Conservation (phyloP, 176 grass and related monocot species). For the Alopecurus myosuroides region DNA sequence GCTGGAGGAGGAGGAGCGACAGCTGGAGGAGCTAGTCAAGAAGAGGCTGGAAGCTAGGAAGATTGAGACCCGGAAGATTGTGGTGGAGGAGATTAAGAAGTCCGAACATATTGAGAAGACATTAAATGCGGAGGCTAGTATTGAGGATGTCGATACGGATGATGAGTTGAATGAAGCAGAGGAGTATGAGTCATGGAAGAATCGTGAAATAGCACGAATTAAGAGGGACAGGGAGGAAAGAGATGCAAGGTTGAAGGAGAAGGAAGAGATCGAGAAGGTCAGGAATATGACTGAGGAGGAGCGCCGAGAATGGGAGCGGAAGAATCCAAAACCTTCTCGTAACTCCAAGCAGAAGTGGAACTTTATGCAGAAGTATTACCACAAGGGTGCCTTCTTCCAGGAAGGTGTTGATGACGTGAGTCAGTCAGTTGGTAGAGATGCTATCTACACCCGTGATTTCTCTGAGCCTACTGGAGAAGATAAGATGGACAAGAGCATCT, state of each 20-base stretch:
- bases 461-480: slow-evolving; percentile 86
- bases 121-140: slow-evolving; percentile 60
- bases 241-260: slow-evolving; percentile 93
- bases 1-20: slow-evolving; percentile 83
- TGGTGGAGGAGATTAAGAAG: slow-evolving; percentile 90
- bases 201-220: slow-evolving; percentile 89
- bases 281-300: slow-evolving; percentile 98
- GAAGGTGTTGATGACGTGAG: slow-evolving; percentile 53
- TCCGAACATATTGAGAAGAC: slow-evolving; percentile 77
- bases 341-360: slow-evolving; percentile 78
- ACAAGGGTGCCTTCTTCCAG: slow-evolving; percentile 97
- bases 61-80: slow-evolving; percentile 65
- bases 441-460: slow-evolving; percentile 80
- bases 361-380: slow-evolving; percentile 98
- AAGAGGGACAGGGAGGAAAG: slow-evolving; percentile 96
- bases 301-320: slow-evolving; percentile 76
- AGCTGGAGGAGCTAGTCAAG: slow-evolving; percentile 81
- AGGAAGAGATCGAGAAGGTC: slow-evolving; percentile 93
- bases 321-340: slow-evolving; percentile 50
- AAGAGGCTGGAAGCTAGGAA: slow-evolving; percentile 78
- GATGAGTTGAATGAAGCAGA: slow-evolving; percentile 96
- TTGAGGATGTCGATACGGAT: slow-evolving; percentile 79
- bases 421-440: slow-evolving; percentile 47
- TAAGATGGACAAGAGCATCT: slow-evolving; percentile 95
- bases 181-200: slow-evolving; percentile 93